A percentile compares a stretch with the other conserved stretches of the same genome.
Evolutionary conservation across 2,329 filamentous ascomycete species (phyloP).

Genomic region (Magnaporthales sp.): DNA sequence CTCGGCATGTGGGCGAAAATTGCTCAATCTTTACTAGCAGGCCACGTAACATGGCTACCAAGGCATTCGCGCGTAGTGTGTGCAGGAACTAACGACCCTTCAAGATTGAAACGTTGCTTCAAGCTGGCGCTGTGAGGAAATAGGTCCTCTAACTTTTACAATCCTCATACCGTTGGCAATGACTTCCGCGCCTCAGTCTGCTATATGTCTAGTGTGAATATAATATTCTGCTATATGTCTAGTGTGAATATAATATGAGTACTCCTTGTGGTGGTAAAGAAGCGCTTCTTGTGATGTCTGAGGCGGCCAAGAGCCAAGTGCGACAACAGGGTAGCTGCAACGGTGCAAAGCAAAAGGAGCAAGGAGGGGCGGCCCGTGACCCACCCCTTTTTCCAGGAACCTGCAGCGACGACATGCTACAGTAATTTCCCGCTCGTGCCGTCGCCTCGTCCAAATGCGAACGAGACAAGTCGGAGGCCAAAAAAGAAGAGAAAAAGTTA

Average conservation of each 20-base stretch:
- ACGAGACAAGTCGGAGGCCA: neutral
- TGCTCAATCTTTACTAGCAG: neutral
- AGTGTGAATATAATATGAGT: too few relatives aligned
- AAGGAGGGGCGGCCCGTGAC: neutral
- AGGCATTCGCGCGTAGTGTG: neutral
- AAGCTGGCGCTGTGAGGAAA: neutral
- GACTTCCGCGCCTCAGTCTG: too few relatives aligned
- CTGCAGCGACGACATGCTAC: neutral
- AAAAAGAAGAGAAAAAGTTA: neutral
- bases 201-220: too few relatives aligned
- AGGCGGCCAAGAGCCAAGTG: neutral
- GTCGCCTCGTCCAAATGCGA: neutral
- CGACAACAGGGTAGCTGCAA: neutral
- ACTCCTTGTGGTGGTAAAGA: too few relatives aligned
- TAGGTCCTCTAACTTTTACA: too few relatives aligned
- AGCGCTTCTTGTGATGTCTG: too few relatives aligned
- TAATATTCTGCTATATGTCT: too few relatives aligned
- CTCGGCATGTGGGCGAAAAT: neutral
- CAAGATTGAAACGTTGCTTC: neutral
- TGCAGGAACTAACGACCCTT: neutral
- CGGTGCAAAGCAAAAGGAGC: neutral
- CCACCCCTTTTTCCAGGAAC: neutral
- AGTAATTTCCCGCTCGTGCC: neutral
- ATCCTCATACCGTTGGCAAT: neutral
- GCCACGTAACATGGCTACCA: neutral